phyloP scores from a whole-genome alignment of 2,329 filamentous ascomycete genomes.

The Lomentospora prolificans region DNA sequence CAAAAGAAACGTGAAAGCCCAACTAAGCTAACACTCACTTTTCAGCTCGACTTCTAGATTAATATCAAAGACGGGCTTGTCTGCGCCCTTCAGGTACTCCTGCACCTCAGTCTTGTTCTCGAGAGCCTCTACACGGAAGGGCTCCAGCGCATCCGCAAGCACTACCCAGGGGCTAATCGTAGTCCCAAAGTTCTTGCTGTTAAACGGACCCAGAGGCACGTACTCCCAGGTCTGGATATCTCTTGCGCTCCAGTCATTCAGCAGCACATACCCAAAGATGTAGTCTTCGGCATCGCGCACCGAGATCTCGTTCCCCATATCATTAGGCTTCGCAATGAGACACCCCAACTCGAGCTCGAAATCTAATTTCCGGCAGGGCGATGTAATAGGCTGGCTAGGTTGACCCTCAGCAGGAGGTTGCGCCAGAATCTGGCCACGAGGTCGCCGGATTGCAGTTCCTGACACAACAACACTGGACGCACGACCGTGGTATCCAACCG shows the following conservation, averaged over 20 bases:
- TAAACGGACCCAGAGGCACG: slow-evolving; percentile 46
- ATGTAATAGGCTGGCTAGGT: slow-evolving; percentile 1
- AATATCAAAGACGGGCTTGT: slow-evolving; percentile 9
- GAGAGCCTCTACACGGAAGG: slow-evolving; percentile 9
- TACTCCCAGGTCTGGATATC: slow-evolving; percentile 49
- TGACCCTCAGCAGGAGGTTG: background rate
- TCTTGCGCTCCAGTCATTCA: slow-evolving; percentile 51
- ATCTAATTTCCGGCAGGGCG: slow-evolving; percentile 36
- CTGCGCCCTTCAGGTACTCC: slow-evolving; percentile 2
- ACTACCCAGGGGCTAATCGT: slow-evolving; percentile 49
- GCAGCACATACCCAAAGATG: slow-evolving; percentile 55
- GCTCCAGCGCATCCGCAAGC: slow-evolving; percentile 38
- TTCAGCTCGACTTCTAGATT: slow-evolving; percentile 2
- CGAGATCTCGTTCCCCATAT: slow-evolving; percentile 12
- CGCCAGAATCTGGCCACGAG: slow-evolving; percentile 52
- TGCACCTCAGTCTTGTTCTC: slow-evolving; percentile 7
- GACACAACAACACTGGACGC: slow-evolving; percentile 61
- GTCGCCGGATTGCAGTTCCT: slow-evolving; percentile 55
- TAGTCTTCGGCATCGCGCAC: slow-evolving; percentile 41
- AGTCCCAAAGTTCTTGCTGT: slow-evolving; percentile 46
- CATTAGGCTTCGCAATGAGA: slow-evolving; percentile 53
- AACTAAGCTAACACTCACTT: no score
- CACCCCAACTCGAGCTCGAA: slow-evolving; percentile 64
- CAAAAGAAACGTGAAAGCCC: no score
- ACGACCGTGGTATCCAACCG: slow-evolving; percentile 65